phyloP scores from a whole-genome alignment of 805 yeast species.

The Cyberlindnera misumaiensis region DNA sequence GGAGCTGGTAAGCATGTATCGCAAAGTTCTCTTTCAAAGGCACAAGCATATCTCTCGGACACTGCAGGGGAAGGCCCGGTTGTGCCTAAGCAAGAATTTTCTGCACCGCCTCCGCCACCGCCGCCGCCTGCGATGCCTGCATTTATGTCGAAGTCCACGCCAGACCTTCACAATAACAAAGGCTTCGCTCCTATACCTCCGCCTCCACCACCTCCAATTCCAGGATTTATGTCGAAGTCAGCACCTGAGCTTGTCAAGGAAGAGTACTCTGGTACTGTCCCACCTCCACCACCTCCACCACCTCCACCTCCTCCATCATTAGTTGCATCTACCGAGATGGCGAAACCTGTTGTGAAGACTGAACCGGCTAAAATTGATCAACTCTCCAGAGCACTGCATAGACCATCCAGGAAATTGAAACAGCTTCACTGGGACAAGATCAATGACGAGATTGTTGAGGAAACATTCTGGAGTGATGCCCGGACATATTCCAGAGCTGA shows the following conservation, averaged over 20 bases:
- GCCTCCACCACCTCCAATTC: constrained; percentile 28
- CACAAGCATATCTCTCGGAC: too few relatives aligned
- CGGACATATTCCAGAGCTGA: constrained; percentile 51
- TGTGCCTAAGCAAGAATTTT: neutral
- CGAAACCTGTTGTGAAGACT: too few relatives aligned
- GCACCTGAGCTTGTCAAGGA: constrained; percentile 1
- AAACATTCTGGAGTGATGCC: constrained; percentile 79
- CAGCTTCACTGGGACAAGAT: constrained; percentile 97
- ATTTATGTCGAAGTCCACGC: too few relatives aligned
- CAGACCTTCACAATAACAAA: neutral
- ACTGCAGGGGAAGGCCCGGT: too few relatives aligned
- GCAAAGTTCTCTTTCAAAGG: too few relatives aligned
- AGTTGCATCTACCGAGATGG: too few relatives aligned
- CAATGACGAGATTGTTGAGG: constrained; percentile 56
- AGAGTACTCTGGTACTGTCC: neutral
- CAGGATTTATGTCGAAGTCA: constrained; percentile 5
- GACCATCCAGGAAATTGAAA: constrained; percentile 55
- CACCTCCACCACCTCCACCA: constrained; percentile 3
- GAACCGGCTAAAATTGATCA: constrained; percentile 2
- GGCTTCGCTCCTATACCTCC: constrained; percentile 12
- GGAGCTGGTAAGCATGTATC: too few relatives aligned
- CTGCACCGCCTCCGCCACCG: constrained; percentile 3
- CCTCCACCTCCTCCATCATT: constrained; percentile 5
- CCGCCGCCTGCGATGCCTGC: neutral
- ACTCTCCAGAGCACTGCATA: constrained; percentile 6